Percentiles rank a stretch among this genome's conserved stretches.
phyloP scores from a whole-genome alignment of 257 asterid species.

The Cinchona pubescens region DNA sequence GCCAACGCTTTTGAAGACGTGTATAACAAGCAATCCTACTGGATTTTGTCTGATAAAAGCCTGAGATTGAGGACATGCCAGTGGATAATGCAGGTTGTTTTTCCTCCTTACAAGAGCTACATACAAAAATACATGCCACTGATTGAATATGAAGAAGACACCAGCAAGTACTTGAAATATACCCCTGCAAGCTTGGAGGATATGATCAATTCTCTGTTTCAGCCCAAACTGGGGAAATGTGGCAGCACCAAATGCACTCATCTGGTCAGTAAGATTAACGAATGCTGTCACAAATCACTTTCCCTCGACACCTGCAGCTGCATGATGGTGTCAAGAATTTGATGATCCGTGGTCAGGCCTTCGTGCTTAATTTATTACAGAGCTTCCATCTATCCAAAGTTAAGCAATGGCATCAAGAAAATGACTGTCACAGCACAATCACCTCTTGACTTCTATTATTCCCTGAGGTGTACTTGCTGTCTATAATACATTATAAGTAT shows the following conservation, averaged over 20 bases:
- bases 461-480: neutral
- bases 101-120: constrained; percentile 56
- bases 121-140: constrained; percentile 41
- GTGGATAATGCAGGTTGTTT: constrained; percentile 44
- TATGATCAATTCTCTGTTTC: constrained; percentile 50
- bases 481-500: neutral
- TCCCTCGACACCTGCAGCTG: constrained; percentile 61
- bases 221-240: constrained; percentile 42
- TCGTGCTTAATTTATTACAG: neutral
- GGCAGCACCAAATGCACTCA: constrained; percentile 52
- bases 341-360: neutral
- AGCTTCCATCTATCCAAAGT: neutral
- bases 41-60: constrained; percentile 57
- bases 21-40: constrained; percentile 51
- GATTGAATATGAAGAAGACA: constrained; percentile 35
- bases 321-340: constrained; percentile 28
- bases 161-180: constrained; percentile 26
- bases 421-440: neutral
- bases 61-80: constrained; percentile 46
- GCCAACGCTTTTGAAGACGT: constrained; percentile 56
- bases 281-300: constrained; percentile 33
- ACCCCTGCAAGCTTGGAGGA: constrained; percentile 45
- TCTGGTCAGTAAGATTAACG: constrained; percentile 30
- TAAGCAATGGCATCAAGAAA: neutral
- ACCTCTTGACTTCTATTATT: neutral